These are phyloP conservation scores for Cordia subcordata DNA, from an alignment of 257 asterid genomes.

Conservation along the genomic window DNA sequence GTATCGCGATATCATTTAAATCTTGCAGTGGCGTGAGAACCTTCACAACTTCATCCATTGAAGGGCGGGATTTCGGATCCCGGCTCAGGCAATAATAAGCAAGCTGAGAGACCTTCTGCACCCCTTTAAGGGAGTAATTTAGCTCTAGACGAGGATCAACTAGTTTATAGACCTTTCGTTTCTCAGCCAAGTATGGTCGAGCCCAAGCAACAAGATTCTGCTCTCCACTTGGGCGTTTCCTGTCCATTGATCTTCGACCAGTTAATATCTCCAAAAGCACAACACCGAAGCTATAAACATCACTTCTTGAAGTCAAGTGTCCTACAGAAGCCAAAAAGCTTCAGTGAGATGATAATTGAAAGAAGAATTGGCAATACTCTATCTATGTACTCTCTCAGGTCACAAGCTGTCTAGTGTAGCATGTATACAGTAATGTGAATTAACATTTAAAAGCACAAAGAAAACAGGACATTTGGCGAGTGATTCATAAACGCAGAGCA, in stretches of 20 bases:
- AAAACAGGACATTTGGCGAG: too few relatives aligned
- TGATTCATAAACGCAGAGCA: neutral
- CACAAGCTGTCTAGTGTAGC: neutral
- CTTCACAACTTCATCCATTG: conserved; percentile 85
- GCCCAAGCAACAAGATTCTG: conserved; percentile 96
- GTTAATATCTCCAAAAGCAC: conserved; percentile 85
- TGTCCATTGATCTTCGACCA: conserved; percentile 89
- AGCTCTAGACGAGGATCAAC: conserved; percentile 91
- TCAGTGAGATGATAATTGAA: neutral
- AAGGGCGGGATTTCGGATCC: conserved; percentile 78
- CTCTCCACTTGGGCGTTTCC: conserved; percentile 82
- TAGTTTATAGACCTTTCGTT: conserved; percentile 71
- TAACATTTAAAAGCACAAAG: neutral
- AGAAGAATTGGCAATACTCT: neutral
- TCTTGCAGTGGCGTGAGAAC: conserved; percentile 66
- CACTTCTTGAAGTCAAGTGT: conserved; percentile 88
- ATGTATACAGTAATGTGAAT: neutral
- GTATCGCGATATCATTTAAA: conserved; percentile 69
- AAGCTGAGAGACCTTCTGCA: conserved; percentile 63
- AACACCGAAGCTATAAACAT: conserved; percentile 89
- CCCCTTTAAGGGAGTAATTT: conserved; percentile 80
- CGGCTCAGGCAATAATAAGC: conserved; percentile 65
- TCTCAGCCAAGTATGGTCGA: conserved; percentile 71
- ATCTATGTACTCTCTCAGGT: neutral
- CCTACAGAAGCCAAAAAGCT: conserved; percentile 32